Evolutionary conservation across 2,329 filamentous ascomycete species (phyloP).

Genomic region (Clonostachys byssicola): DNA sequence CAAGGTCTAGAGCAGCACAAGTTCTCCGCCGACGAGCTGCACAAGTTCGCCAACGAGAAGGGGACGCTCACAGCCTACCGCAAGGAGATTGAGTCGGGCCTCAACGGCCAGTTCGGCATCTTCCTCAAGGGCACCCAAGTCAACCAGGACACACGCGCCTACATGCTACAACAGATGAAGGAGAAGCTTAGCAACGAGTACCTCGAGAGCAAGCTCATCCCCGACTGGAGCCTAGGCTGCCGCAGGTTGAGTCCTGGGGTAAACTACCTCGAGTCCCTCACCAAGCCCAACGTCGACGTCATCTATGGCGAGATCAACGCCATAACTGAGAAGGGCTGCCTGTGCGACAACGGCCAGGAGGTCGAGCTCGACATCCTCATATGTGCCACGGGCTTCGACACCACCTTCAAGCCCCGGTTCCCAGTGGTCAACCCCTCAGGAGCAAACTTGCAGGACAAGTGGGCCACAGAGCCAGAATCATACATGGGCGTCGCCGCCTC

Average conservation of each 20-base stretch:
- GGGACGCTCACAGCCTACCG: slow-evolving; percentile 30
- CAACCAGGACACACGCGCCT: slow-evolving; percentile 30
- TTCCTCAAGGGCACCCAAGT: slow-evolving; percentile 34
- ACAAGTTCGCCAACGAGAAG: slow-evolving; percentile 32
- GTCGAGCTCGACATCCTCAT: slow-evolving; percentile 50
- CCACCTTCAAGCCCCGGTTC: slow-evolving; percentile 46
- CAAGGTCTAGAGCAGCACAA: slow-evolving; percentile 34
- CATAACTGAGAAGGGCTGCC: slow-evolving; percentile 39
- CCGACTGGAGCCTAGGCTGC: slow-evolving; percentile 41
- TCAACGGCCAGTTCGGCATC: slow-evolving; percentile 40
- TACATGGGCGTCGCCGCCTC: slow-evolving; percentile 51
- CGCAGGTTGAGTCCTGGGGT: slow-evolving; percentile 44
- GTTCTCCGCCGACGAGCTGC: slow-evolving; percentile 30
- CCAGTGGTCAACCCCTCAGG: slow-evolving; percentile 43
- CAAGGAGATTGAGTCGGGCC: slow-evolving; percentile 35
- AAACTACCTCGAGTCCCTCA: slow-evolving; percentile 41
- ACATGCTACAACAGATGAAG: slow-evolving; percentile 33
- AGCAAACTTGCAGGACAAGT: slow-evolving; percentile 42
- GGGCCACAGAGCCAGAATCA: slow-evolving; percentile 36
- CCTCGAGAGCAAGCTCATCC: slow-evolving; percentile 47
- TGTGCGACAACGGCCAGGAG: slow-evolving; percentile 39
- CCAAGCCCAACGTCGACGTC: slow-evolving; percentile 41
- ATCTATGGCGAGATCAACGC: slow-evolving; percentile 27
- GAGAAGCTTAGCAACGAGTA: slow-evolving; percentile 32
- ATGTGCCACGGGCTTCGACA: slow-evolving; percentile 55